Evolutionary conservation across 108 stramenopile genomes (phyloP).

Genomic region (Chaetoceros muelleri): DNA sequence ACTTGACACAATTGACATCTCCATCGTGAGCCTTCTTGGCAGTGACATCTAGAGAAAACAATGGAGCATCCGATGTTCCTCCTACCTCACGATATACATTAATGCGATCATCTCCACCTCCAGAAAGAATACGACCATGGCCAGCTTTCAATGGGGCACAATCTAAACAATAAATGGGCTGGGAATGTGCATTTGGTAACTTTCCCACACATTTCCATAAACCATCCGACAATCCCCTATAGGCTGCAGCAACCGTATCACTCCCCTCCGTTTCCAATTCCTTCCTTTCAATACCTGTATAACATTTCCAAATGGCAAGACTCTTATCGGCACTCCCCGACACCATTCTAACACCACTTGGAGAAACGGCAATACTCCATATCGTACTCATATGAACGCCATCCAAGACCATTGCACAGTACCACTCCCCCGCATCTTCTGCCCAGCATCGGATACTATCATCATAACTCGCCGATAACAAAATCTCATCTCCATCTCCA

Average conservation of each 20-base stretch:
- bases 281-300: slow-evolving; percentile 43
- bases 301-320: slow-evolving; percentile 62
- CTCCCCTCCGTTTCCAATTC: slow-evolving; percentile 13
- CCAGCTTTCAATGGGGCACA: slow-evolving; percentile 71
- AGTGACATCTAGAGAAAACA: slow-evolving; percentile 42
- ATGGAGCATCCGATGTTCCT: slow-evolving; percentile 43
- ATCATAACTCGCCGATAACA: slow-evolving; percentile 85
- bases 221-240: slow-evolving; percentile 14
- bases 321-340: slow-evolving; percentile 65
- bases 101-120: slow-evolving; percentile 81
- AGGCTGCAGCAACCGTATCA: neutral
- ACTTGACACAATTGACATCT: slow-evolving; percentile 94
- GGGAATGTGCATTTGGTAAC: slow-evolving; percentile 53
- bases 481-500: slow-evolving; percentile 77
- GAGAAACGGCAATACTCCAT: slow-evolving; percentile 78
- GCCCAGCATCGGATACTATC: slow-evolving; percentile 91
- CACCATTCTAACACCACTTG: slow-evolving; percentile 65
- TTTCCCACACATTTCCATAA: slow-evolving; percentile 62
- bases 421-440: slow-evolving; percentile 95
- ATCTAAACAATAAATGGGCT: slow-evolving; percentile 58
- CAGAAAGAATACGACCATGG: slow-evolving; percentile 67
- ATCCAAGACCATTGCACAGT: slow-evolving; percentile 64
- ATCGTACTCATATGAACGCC: slow-evolving; percentile 72
- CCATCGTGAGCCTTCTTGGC: slow-evolving; percentile 50
- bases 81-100: slow-evolving; percentile 64